These are phyloP conservation scores for Polychytrium aggregatum DNA, from an alignment of 192 early-diverging fungal species.

Conservation along the genomic window DNA sequence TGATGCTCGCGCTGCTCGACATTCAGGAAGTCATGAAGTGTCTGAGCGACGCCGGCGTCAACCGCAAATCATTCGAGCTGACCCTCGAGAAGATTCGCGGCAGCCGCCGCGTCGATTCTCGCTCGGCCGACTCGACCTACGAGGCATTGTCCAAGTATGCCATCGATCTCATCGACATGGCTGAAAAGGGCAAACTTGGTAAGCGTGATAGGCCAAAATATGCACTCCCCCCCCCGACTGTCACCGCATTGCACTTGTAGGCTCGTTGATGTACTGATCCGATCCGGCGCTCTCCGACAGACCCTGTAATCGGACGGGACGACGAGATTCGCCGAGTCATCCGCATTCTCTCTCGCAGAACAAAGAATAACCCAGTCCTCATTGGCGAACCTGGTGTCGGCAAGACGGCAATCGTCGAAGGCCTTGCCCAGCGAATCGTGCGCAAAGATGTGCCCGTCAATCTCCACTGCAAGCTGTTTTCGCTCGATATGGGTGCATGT, in stretches of 20 bases:
- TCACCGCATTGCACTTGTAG: too few species aligned
- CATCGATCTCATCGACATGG: conserved; percentile 72
- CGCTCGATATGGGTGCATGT: conserved; percentile 97
- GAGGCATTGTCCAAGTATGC: conserved; percentile 94
- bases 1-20: conserved; percentile 75
- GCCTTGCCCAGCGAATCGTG: conserved; percentile 89
- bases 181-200: conserved; percentile 78
- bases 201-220: too few species aligned
- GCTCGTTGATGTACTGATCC: too few species aligned
- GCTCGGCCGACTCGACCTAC: conserved; percentile 76
- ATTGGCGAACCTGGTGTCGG: conserved; percentile 73
- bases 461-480: conserved; percentile 71
- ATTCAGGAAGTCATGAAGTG: conserved; percentile 45
- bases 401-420: conserved; percentile 80
- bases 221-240: too few species aligned
- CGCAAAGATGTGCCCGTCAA: conserved; percentile 82
- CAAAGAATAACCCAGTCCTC: conserved; percentile 85
- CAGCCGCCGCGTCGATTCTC: conserved; percentile 69
- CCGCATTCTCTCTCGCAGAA: conserved; percentile 77
- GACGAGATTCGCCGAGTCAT: conserved; percentile 93
- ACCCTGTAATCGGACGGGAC: conserved; percentile 94
- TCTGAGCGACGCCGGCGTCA: conserved; percentile 57
- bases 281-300: too few species aligned
- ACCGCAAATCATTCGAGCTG: conserved; percentile 58
- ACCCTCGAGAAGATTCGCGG: conserved; percentile 71